phyloP scores from a whole-genome alignment of 192 early-diverging fungal genomes.

The Coemansia javaensis region DNA sequence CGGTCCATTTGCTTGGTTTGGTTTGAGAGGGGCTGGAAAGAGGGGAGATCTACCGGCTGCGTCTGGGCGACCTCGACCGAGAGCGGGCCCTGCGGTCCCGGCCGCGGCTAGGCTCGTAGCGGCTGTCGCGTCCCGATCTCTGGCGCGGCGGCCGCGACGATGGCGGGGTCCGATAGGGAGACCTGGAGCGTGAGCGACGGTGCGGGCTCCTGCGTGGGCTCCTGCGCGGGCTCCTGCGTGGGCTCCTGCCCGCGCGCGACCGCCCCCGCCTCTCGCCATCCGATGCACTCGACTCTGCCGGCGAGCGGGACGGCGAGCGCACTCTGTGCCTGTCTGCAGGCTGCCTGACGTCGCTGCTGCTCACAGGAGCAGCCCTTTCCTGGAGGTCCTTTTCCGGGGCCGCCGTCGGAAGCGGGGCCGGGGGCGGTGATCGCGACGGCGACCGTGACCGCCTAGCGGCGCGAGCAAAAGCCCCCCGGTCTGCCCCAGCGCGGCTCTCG shows the following conservation, averaged over 20 bases:
- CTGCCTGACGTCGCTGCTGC: not conserved
- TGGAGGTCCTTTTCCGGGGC: too few relatives aligned
- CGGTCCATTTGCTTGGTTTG: too few relatives aligned
- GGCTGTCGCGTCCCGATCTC: constrained; percentile 1
- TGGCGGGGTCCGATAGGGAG: too few relatives aligned
- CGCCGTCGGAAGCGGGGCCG: too few relatives aligned
- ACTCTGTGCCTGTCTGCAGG: constrained; percentile 1
- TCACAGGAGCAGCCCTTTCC: too few relatives aligned
- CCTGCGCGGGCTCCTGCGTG: not conserved
- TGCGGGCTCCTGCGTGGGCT: not conserved
- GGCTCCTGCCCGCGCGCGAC: not conserved
- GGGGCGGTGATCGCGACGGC: too few relatives aligned
- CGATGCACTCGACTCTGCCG: not conserved
- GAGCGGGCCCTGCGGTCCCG: constrained; percentile 5
- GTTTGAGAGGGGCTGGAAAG: too few relatives aligned
- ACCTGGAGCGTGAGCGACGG: constrained; percentile 4
- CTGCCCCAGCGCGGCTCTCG: too few relatives aligned
- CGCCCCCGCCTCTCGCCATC: constrained; percentile 1
- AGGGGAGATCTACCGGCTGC: not conserved
- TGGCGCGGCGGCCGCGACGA: not conserved
- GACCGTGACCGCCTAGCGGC: too few relatives aligned
- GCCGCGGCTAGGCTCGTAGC: not conserved
- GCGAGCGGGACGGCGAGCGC: constrained; percentile 43
- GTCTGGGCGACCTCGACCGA: constrained; percentile 23
- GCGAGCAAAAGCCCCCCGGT: too few relatives aligned